Evolutionary conservation across 2,329 filamentous ascomycete genomes (phyloP).

Genomic region (Epichloe brachyelytri): DNA sequence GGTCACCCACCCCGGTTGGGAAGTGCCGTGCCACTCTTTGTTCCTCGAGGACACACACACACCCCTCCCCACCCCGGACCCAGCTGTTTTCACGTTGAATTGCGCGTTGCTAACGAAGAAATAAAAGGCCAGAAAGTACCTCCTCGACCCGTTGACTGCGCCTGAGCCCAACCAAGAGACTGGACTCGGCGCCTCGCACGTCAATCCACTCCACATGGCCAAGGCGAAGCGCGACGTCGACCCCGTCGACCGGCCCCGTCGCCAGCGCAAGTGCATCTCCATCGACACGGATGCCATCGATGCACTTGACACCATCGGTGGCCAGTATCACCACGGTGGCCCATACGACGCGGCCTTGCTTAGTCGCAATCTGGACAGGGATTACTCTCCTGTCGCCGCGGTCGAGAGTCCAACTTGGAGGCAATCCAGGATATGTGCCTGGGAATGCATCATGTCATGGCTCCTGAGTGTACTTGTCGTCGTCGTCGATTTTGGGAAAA

Average conservation of each 20-base stretch:
- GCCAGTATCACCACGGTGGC: slow-evolving; percentile 74
- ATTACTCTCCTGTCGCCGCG: slow-evolving; percentile 62
- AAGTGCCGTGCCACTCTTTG: too few relatives aligned
- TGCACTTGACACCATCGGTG: slow-evolving; percentile 55
- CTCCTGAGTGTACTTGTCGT: too few relatives aligned
- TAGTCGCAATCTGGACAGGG: slow-evolving; percentile 54
- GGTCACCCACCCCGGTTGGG: too few relatives aligned
- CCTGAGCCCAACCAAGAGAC: slow-evolving; percentile 57
- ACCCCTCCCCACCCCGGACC: too few relatives aligned
- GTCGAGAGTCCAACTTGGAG: slow-evolving; percentile 59
- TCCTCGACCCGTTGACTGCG: slow-evolving; percentile 56
- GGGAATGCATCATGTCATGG: slow-evolving; percentile 48
- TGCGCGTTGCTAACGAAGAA: not conserved
- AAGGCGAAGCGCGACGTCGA: slow-evolving; percentile 49
- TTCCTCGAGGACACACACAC: too few relatives aligned
- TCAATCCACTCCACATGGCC: slow-evolving; percentile 52
- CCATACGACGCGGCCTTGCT: slow-evolving; percentile 76
- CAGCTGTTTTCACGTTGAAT: not conserved
- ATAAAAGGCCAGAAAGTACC: slow-evolving; percentile 48
- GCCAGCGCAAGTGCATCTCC: slow-evolving; percentile 43
- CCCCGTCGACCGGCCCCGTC: slow-evolving; percentile 53
- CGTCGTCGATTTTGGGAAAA: too few relatives aligned
- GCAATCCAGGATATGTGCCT: slow-evolving; percentile 67
- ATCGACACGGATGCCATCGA: slow-evolving; percentile 70
- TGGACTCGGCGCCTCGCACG: slow-evolving; percentile 47